phyloP scores from a whole-genome alignment of 2,329 filamentous ascomycete species.

The Aphanocladium album region DNA sequence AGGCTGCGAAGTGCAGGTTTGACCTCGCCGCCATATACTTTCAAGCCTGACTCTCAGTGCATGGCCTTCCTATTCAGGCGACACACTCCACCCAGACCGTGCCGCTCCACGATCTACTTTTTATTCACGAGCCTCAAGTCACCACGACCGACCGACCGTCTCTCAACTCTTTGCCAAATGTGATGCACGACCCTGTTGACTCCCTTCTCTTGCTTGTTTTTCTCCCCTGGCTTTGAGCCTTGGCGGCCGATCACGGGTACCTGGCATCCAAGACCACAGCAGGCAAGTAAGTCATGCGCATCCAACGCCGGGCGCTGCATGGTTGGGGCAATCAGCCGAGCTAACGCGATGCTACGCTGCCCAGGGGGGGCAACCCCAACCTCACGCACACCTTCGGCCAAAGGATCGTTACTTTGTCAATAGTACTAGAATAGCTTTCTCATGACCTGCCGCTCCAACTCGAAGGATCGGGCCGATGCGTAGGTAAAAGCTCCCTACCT shows the following conservation, averaged over 20 bases:
- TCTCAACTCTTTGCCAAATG: too few relatives aligned
- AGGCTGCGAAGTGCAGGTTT: too few relatives aligned
- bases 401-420: neutral
- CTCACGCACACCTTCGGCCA: neutral
- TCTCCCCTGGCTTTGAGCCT: too few relatives aligned
- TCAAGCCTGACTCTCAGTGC: too few relatives aligned
- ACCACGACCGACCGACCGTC: too few relatives aligned
- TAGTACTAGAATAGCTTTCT: neutral
- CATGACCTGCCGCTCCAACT: neutral
- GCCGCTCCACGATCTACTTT: too few relatives aligned
- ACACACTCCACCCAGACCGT: neutral
- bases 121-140: too few relatives aligned
- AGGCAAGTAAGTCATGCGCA: neutral
- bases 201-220: neutral
- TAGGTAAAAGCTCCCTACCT: neutral
- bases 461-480: neutral
- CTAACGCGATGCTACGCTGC: constrained; percentile 1
- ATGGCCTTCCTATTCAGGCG: too few relatives aligned
- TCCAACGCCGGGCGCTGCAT: neutral
- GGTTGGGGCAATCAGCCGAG: neutral
- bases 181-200: too few relatives aligned
- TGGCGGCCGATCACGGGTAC: too few relatives aligned
- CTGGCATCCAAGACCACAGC: neutral
- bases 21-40: too few relatives aligned
- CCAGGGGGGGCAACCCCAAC: too few relatives aligned